These are phyloP conservation scores for Fusarium equiseti DNA, from an alignment of 2,329 filamentous ascomycete genomes.

Conservation along the genomic window DNA sequence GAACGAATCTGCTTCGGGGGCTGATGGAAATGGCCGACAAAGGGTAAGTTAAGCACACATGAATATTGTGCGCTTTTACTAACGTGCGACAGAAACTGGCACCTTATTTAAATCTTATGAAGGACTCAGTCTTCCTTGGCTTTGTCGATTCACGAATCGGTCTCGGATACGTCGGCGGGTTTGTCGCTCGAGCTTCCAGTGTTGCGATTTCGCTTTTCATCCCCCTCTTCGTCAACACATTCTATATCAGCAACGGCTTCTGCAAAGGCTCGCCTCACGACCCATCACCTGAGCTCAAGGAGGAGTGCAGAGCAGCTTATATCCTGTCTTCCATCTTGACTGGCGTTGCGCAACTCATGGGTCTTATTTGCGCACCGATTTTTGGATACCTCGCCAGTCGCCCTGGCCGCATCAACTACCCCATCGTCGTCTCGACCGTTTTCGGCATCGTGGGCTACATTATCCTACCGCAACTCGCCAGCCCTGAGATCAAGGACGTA, in stretches of 20 bases:
- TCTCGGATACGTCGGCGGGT: conserved; percentile 91
- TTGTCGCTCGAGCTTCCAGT: conserved; percentile 92
- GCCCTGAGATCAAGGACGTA: conserved; percentile 76
- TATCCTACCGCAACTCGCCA: conserved; percentile 79
- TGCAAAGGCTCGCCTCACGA: conserved; percentile 77
- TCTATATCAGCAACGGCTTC: conserved; percentile 83
- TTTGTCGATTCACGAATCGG: conserved; percentile 82
- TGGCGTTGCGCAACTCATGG: conserved; percentile 88
- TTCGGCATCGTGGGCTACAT: conserved; percentile 84
- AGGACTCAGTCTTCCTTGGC: conserved; percentile 75
- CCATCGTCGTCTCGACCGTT: conserved; percentile 77
- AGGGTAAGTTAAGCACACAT: conserved; percentile 44
- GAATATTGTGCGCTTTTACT: background rate
- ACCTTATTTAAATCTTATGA: conserved; percentile 71
- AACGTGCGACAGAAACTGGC: conserved; percentile 54
- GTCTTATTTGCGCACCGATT: conserved; percentile 83
- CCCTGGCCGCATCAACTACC: conserved; percentile 74
- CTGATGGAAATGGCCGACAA: conserved; percentile 36
- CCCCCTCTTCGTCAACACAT: conserved; percentile 91
- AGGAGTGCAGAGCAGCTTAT: conserved; percentile 87
- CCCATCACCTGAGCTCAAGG: conserved; percentile 80
- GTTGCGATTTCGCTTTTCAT: conserved; percentile 97
- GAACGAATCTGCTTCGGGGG: conserved; percentile 31
- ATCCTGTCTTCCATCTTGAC: conserved; percentile 88
- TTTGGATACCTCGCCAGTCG: conserved; percentile 89